phyloP scores from a whole-genome alignment of 1,139 yeast genomes.

The Wickerhamomyces sp. region DNA sequence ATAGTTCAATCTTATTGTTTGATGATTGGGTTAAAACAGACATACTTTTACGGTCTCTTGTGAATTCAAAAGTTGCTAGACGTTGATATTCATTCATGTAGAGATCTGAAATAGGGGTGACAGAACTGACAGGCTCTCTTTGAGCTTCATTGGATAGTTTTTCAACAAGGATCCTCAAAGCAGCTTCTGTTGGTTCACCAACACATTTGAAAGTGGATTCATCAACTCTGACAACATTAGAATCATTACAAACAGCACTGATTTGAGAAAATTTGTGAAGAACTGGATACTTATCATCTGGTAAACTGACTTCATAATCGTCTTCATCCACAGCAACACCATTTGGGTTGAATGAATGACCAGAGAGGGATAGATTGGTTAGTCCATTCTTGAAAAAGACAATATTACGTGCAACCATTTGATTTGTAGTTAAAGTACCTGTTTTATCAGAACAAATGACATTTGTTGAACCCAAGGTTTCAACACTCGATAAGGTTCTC shows the following conservation, averaged over 20 bases:
- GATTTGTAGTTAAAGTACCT: slow-evolving; percentile 76
- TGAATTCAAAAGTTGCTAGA: slow-evolving; percentile 28
- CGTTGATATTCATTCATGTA: slow-evolving; percentile 22
- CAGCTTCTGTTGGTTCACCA: slow-evolving; percentile 85
- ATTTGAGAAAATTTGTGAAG: slow-evolving; percentile 27
- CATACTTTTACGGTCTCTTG: slow-evolving; percentile 48
- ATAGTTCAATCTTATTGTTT: slow-evolving; percentile 24
- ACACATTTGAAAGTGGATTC: slow-evolving; percentile 18
- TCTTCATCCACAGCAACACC: slow-evolving; percentile 33
- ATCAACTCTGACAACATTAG: slow-evolving; percentile 24
- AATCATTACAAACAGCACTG: slow-evolving; percentile 31
- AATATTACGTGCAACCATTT: slow-evolving; percentile 60
- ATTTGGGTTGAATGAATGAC: slow-evolving; percentile 28
- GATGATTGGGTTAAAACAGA: slow-evolving; percentile 35
- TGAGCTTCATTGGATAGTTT: slow-evolving; percentile 34
- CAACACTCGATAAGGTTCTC: slow-evolving; percentile 70
- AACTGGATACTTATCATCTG: slow-evolving; percentile 27
- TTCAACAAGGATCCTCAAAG: slow-evolving; percentile 61
- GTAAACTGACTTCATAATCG: slow-evolving; percentile 19
- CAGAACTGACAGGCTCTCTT: slow-evolving; percentile 4
- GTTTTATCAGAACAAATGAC: slow-evolving; percentile 83
- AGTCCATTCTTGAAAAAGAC: slow-evolving; percentile 17
- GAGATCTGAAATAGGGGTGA: slow-evolving; percentile 22
- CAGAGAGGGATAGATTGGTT: slow-evolving; percentile 14
- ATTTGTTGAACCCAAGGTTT: slow-evolving; percentile 77